phyloP scores from a whole-genome alignment of 1,139 yeast species.

The Nakaseomyces uthaithaninus region DNA sequence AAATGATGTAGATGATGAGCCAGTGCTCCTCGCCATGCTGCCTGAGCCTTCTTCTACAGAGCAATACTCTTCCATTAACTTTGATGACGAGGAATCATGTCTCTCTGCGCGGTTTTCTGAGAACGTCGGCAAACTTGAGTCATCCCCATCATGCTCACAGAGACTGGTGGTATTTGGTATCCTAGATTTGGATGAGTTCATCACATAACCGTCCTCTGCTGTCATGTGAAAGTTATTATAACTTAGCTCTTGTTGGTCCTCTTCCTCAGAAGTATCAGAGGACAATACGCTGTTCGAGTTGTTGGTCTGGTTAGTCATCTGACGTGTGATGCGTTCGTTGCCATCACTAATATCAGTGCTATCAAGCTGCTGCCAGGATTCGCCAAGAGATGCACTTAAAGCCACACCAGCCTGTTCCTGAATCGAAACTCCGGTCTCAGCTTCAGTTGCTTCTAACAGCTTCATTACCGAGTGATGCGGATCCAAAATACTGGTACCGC shows the following conservation, averaged over 20 bases:
- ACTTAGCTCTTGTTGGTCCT: conserved; percentile 7
- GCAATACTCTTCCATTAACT: too few species aligned
- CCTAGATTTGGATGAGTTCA: not conserved
- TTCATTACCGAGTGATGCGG: conserved; percentile 30
- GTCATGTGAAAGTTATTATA: not conserved
- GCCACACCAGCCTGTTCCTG: conserved; percentile 4
- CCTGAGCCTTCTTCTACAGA: too few species aligned
- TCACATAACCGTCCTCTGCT: conserved; percentile 1
- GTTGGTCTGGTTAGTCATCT: conserved; percentile 16
- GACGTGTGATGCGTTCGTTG: conserved; percentile 10
- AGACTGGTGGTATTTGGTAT: too few species aligned
- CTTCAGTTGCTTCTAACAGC: conserved; percentile 13
- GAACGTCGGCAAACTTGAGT: conserved; percentile 2
- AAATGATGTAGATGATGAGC: conserved; percentile 28
- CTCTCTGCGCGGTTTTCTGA: not conserved
- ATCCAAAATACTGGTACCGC: conserved; percentile 14
- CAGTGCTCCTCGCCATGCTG: conserved; percentile 19
- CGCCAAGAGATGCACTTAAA: conserved; percentile 9
- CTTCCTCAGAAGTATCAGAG: conserved; percentile 30
- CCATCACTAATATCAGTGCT: conserved; percentile 16
- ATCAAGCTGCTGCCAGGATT: conserved; percentile 28
- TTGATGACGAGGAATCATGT: too few species aligned
- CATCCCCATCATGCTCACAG: too few species aligned
- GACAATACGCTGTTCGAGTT: conserved; percentile 22
- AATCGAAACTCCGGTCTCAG: not conserved